These are phyloP conservation scores for Hypomontagnella monticulosa DNA, from an alignment of 495 filamentous ascomycete species.

Conservation along the genomic window DNA sequence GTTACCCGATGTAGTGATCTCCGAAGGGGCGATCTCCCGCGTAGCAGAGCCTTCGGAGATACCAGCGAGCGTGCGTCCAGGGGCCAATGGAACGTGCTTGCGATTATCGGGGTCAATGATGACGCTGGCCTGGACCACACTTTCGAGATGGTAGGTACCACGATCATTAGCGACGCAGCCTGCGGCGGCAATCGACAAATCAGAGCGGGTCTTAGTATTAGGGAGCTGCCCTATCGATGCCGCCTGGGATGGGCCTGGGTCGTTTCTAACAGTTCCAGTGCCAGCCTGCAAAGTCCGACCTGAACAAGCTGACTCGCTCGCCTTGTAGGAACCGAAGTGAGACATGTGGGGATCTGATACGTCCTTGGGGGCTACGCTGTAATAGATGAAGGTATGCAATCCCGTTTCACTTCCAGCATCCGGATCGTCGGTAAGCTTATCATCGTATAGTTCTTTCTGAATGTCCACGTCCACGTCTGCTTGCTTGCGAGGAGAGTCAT, in stretches of 20 bases:
- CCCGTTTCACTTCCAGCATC: slow-evolving; percentile 22
- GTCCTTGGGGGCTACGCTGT: slow-evolving; percentile 14
- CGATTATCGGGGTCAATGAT: slow-evolving; percentile 2
- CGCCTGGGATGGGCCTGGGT: background rate
- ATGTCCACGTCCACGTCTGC: background rate
- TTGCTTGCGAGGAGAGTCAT: background rate
- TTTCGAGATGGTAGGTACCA: slow-evolving; percentile 3
- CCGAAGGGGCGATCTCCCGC: background rate
- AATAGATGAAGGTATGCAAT: slow-evolving; percentile 15
- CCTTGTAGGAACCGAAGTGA: slow-evolving; percentile 26
- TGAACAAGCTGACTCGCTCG: slow-evolving; percentile 18
- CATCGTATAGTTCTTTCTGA: slow-evolving; percentile 10
- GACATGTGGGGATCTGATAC: slow-evolving; percentile 27
- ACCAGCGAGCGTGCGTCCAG: background rate
- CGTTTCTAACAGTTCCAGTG: slow-evolving; percentile 13
- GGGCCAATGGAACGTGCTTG: slow-evolving; percentile 2
- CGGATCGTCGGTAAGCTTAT: slow-evolving; percentile 37
- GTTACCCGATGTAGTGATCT: slow-evolving; percentile 4
- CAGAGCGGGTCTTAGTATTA: background rate
- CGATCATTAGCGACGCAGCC: background rate
- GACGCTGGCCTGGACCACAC: background rate
- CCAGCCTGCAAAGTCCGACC: background rate
- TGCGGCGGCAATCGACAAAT: background rate
- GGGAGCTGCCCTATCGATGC: background rate
- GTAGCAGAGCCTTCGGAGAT: background rate